A percentile compares a stretch with the other conserved stretches of the same genome.
phyloP scores from a whole-genome alignment of 2,329 filamentous ascomycete species.

The Neonectria coccinea region DNA sequence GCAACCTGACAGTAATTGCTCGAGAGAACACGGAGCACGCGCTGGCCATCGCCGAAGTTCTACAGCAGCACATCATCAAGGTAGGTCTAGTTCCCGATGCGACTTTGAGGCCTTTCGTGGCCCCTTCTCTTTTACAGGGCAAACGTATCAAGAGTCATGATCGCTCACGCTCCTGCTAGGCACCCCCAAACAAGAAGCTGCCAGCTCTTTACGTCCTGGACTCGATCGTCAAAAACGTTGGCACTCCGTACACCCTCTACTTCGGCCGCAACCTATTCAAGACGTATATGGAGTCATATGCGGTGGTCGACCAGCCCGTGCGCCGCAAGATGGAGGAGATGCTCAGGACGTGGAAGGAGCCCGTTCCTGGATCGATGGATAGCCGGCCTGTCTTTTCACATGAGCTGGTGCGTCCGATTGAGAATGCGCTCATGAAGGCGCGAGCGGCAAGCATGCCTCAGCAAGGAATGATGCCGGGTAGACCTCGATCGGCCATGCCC shows the following conservation, averaged over 20 bases:
- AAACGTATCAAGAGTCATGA: constrained; percentile 6
- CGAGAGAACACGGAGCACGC: constrained; percentile 98
- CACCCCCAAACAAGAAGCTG: constrained; percentile 87
- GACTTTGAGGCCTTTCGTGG: neutral
- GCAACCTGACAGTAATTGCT: constrained; percentile 96
- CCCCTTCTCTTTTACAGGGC: neutral
- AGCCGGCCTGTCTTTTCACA: constrained; percentile 90
- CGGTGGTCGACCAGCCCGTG: constrained; percentile 83
- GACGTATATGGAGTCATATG: constrained; percentile 97
- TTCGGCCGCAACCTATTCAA: constrained; percentile 91
- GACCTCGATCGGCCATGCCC: constrained; percentile 64
- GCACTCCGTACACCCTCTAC: constrained; percentile 96
- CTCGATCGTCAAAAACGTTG: constrained; percentile 98
- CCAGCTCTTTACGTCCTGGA: constrained; percentile 98
- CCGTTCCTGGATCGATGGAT: constrained; percentile 92
- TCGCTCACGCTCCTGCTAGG: constrained; percentile 68
- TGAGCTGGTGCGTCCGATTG: constrained; percentile 89
- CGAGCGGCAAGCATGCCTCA: constrained; percentile 69
- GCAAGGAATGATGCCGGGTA: constrained; percentile 59
- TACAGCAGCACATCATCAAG: constrained; percentile 94
- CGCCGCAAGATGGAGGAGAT: constrained; percentile 96
- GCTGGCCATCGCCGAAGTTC: constrained; percentile 87
- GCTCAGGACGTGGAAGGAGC: constrained; percentile 97
- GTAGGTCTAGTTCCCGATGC: constrained; percentile 67
- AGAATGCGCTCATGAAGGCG: constrained; percentile 92